phyloP scores from a whole-genome alignment of 495 filamentous ascomycete species.

The Aspergillus kassunensis region DNA sequence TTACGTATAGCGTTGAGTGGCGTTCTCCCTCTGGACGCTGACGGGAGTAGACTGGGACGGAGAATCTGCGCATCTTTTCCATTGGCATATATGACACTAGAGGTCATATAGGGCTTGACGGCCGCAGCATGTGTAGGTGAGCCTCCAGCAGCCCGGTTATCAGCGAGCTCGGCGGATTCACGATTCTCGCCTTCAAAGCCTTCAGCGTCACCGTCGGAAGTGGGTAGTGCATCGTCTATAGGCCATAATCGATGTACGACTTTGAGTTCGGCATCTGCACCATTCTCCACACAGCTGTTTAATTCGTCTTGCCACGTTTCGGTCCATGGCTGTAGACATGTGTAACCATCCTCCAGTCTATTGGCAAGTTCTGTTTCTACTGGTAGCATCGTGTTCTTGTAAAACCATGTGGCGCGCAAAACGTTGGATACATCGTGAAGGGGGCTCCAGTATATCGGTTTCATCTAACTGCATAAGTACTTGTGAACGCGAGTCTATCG shows the following conservation, averaged over 20 bases:
- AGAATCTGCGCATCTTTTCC: constrained; percentile 70
- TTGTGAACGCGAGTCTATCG: not conserved
- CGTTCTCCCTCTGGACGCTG: constrained; percentile 68
- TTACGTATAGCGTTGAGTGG: constrained; percentile 83
- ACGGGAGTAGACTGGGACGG: constrained; percentile 74
- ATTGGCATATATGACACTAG: constrained; percentile 81
- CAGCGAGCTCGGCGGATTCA: constrained; percentile 18
- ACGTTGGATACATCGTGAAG: constrained; percentile 83
- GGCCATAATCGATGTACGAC: constrained; percentile 79
- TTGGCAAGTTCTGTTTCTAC: constrained; percentile 88
- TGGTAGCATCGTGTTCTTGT: constrained; percentile 87
- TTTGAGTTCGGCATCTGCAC: constrained; percentile 86
- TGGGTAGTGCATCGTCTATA: constrained; percentile 36
- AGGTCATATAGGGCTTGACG: constrained; percentile 55
- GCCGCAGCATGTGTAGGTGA: constrained; percentile 24
- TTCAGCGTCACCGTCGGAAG: constrained; percentile 7
- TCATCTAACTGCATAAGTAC: constrained; percentile 59
- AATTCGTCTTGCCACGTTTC: constrained; percentile 93
- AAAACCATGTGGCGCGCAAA: constrained; percentile 92
- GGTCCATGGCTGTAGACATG: constrained; percentile 82
- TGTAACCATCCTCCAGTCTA: constrained; percentile 83
- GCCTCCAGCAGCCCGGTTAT: constrained; percentile 44
- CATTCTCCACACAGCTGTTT: constrained; percentile 85
- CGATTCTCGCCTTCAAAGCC: constrained; percentile 2
- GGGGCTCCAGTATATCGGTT: constrained; percentile 98